phyloP scores from a whole-genome alignment of 1,284 basidiomycete genomes.

The Trametes versicolor region DNA sequence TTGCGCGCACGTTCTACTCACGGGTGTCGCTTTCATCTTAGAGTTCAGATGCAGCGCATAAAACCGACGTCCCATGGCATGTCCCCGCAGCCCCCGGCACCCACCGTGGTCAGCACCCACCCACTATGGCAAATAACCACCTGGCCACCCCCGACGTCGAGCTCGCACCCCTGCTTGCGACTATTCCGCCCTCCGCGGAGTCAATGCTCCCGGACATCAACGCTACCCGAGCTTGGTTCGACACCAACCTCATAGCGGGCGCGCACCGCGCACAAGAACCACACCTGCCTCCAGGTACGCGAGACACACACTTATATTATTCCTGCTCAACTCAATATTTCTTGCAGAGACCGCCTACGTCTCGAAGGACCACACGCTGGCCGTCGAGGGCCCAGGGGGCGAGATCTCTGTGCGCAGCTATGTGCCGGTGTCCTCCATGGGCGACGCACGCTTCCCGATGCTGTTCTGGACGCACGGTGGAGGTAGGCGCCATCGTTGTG shows the following conservation, averaged over 20 bases:
- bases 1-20: too few relatives aligned
- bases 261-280: not conserved
- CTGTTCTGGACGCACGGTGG: conserved; percentile 33
- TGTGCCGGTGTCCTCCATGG: not conserved
- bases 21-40: too few relatives aligned
- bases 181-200: not conserved
- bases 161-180: not conserved
- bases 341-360: conserved; percentile 24
- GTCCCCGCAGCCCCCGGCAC: too few relatives aligned
- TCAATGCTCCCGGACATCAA: not conserved
- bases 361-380: conserved; percentile 27
- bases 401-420: conserved; percentile 29
- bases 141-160: not conserved
- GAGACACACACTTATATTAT: too few relatives aligned
- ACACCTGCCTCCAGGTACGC: conserved; percentile 6
- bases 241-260: not conserved
- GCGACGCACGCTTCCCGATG: conserved; percentile 17
- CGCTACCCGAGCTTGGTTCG: not conserved
- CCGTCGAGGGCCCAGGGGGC: conserved; percentile 29
- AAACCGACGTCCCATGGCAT: too few relatives aligned
- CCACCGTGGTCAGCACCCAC: too few relatives aligned
- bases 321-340: too few relatives aligned
- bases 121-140: not conserved
- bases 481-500: conserved; percentile 22
- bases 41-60: too few relatives aligned